Percentiles rank a stretch among this genome's conserved stretches.
Evolutionary conservation across 129 eudicot genomes (phyloP).

Genomic region (Scalesia atractyloides): DNA sequence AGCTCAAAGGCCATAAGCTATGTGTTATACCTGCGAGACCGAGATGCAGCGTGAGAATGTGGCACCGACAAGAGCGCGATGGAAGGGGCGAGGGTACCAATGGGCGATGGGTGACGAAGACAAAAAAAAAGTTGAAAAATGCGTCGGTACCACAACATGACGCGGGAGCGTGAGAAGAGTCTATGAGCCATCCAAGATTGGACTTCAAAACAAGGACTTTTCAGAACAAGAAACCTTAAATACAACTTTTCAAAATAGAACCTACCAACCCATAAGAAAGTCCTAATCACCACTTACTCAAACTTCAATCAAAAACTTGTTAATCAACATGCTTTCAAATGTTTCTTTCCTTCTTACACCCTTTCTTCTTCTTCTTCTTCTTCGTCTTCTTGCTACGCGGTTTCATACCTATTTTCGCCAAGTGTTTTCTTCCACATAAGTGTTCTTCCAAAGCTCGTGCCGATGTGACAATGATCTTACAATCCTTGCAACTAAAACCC

Average conservation of each 20-base stretch:
- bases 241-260: background rate
- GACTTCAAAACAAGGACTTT: background rate
- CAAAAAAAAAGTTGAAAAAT: no score
- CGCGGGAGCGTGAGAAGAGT: no score
- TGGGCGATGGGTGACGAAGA: no score
- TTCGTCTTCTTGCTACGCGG: background rate
- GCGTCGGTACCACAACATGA: no score
- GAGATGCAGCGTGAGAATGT: no score
- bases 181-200: background rate
- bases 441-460: constrained; percentile 33
- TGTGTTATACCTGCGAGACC: no score
- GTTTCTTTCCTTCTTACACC: background rate
- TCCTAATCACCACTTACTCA: background rate
- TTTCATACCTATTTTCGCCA: constrained; percentile 26
- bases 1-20: no score
- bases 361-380: background rate
- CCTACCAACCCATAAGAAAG: background rate
- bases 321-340: background rate
- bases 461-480: constrained; percentile 47
- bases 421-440: background rate
- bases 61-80: no score
- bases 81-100: no score
- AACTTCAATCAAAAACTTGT: background rate
- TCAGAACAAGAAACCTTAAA: background rate
- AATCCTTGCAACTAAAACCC: constrained; percentile 56